Conservation (phyloP, 1,284 basidiomycete genomes). For the Trichosporon sp. region DNA sequence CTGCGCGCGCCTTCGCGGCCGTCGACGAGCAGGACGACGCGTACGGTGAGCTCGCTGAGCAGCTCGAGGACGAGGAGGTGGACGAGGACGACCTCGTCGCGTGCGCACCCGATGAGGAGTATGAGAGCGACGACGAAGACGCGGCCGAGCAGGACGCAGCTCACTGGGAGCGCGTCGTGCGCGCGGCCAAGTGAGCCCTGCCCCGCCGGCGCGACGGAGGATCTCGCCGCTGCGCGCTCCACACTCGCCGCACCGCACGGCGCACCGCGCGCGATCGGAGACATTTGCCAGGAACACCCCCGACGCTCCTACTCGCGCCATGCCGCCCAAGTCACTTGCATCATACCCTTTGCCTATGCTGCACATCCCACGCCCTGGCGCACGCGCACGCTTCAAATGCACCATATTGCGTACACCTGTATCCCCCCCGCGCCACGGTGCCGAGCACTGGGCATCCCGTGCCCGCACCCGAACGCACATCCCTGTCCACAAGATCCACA, state of each 20-base stretch:
- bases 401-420: background rate
- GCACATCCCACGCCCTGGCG: too few relatives aligned
- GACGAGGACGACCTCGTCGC: conserved; percentile 1
- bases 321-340: too few relatives aligned
- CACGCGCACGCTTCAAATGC: too few relatives aligned
- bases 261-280: too few relatives aligned
- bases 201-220: background rate
- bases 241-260: too few relatives aligned
- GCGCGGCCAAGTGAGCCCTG: background rate
- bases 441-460: too few relatives aligned
- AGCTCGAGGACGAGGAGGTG: background rate
- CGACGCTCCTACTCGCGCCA: background rate
- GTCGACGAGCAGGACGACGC: background rate
- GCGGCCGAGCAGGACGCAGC: background rate
- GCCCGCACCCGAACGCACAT: too few relatives aligned
- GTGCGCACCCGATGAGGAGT: background rate
- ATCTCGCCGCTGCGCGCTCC: background rate
- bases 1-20: background rate
- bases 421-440: too few relatives aligned
- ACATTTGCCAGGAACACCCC: background rate
- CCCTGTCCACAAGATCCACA: too few relatives aligned
- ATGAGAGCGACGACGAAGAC: background rate
- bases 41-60: background rate
- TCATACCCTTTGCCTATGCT: too few relatives aligned
- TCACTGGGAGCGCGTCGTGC: background rate